Evolutionary conservation across 768 basidiomycete species (phyloP), one percentile per base, ranked within the genome.

Genomic region (Suillus tomentosus): DNA sequence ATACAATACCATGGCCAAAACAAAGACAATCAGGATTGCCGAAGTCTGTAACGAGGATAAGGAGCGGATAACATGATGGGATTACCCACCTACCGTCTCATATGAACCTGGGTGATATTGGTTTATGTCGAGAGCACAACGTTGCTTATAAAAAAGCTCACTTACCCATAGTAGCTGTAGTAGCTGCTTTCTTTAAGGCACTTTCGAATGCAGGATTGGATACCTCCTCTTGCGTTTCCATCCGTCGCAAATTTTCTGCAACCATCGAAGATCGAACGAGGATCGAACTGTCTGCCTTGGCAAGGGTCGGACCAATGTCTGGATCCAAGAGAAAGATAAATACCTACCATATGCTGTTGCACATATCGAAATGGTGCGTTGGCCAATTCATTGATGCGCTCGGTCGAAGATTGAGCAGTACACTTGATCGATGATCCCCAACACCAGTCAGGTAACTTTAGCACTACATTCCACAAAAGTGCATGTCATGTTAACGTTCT

Each of bases 1-100:
- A 62, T 65, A 60, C 36, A 65, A 60, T 31, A 67, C 71, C 70
- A 61, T 70, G 37, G 67, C 70, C 42, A 66, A 64, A 19, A 67
- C 42, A 62, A 65, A 68, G 40, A 47, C 57, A 60, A 50, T 65
- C 39, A 70, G 50, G 2, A 37, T 9, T 7, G 64, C 5, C 17
- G 15, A 42, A 14, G 70, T 69, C 70, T 71, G 45, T 31, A 19
- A 54, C 7, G 4, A 34, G 22, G 45, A 13, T 43, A n/a, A 39
- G 37, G 10, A 59, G 22, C 13, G 14, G n/a, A 39, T 7, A 19
- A 60, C 2, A 48, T 36, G 31, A 3, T 3, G 24, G 10, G 10
- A 39, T n/a, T 14, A 22, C 13, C 10, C n/a, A 65, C 65, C 37
- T 5, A 67, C 66, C 24, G 64, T 62, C n/a, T 69, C 66, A 43